phyloP scores from a whole-genome alignment of 805 yeast genomes.

The Ogataea nonfermentans region DNA sequence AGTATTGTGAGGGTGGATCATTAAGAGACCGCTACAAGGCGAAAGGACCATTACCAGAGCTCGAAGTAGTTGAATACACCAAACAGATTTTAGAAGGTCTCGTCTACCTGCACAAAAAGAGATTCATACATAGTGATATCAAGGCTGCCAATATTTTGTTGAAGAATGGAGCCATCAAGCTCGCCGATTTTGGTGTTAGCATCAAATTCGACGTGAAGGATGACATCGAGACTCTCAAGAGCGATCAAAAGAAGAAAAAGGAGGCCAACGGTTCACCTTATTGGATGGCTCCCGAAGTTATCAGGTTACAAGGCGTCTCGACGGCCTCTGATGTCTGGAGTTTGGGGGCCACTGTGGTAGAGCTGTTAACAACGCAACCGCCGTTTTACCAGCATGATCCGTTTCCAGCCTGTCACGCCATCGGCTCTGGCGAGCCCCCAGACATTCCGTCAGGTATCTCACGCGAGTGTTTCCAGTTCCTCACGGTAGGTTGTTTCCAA shows the following conservation, averaged over 20 bases:
- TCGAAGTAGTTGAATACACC: constrained; percentile 47
- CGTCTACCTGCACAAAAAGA: constrained; percentile 64
- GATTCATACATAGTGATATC: constrained; percentile 74
- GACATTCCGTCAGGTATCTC: constrained; percentile 51
- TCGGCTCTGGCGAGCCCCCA: constrained; percentile 72
- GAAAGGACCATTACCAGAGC: constrained; percentile 56
- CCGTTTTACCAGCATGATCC: constrained; percentile 77
- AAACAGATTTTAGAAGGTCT: constrained; percentile 58
- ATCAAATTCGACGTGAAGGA: constrained; percentile 67
- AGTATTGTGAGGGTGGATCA: constrained; percentile 66
- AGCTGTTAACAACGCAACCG: constrained; percentile 80
- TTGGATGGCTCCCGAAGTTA: constrained; percentile 99
- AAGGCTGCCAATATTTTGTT: constrained; percentile 73
- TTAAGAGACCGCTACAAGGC: constrained; percentile 50
- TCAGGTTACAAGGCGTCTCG: constrained; percentile 79
- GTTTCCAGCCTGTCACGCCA: constrained; percentile 80
- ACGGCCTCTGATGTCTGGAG: constrained; percentile 93
- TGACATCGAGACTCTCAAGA: constrained; percentile 47
- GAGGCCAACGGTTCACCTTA: constrained; percentile 83
- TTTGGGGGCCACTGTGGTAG: constrained; percentile 91
- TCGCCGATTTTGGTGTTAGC: constrained; percentile 81
- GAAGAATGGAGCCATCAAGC: constrained; percentile 54
- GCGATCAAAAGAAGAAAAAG: constrained; percentile 35
- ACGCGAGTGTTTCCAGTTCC: constrained; percentile 41
- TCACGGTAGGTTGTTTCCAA: constrained; percentile 66